These are phyloP conservation scores for Parathielavia appendiculata DNA, from an alignment of 495 filamentous ascomycete genomes.

Conservation along the genomic window DNA sequence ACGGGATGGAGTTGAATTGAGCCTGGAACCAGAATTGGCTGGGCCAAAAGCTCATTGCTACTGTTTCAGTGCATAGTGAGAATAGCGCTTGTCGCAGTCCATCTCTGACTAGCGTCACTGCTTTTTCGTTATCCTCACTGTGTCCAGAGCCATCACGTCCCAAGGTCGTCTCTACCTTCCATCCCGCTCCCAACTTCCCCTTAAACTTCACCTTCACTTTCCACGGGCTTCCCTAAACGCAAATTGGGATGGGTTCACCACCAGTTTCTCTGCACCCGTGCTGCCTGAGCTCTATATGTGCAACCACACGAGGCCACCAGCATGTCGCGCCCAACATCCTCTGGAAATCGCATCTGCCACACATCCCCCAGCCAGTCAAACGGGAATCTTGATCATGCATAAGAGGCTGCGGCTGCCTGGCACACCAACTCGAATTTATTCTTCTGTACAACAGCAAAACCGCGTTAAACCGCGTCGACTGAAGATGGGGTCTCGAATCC, in stretches of 20 bases:
- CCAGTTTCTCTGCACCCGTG: background rate
- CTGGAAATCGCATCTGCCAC: background rate
- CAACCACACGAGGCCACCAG: background rate
- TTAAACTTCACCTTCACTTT: background rate
- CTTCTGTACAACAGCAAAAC: background rate
- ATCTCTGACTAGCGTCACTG: conserved; percentile 1
- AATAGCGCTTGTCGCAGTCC: background rate
- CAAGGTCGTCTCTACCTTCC: no score
- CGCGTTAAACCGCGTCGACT: conserved; percentile 1
- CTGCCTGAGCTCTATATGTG: background rate
- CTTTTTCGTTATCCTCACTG: no score
- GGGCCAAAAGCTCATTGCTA: background rate
- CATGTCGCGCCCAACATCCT: background rate
- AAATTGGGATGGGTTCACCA: no score
- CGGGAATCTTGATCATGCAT: conserved; percentile 1
- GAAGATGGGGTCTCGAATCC: background rate
- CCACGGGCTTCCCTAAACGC: background rate
- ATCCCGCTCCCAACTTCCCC: background rate
- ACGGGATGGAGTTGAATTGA: conserved; percentile 21
- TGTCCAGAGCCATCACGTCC: no score
- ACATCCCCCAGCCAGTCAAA: background rate
- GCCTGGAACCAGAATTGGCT: conserved; percentile 11
- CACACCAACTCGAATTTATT: background rate
- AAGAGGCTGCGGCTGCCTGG: conserved; percentile 8
- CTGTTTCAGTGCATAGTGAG: background rate